Evolutionary conservation across 306 rosid species (phyloP), one percentile per base, ranked within the genome.

Genomic region (Argentina anserina): DNA sequence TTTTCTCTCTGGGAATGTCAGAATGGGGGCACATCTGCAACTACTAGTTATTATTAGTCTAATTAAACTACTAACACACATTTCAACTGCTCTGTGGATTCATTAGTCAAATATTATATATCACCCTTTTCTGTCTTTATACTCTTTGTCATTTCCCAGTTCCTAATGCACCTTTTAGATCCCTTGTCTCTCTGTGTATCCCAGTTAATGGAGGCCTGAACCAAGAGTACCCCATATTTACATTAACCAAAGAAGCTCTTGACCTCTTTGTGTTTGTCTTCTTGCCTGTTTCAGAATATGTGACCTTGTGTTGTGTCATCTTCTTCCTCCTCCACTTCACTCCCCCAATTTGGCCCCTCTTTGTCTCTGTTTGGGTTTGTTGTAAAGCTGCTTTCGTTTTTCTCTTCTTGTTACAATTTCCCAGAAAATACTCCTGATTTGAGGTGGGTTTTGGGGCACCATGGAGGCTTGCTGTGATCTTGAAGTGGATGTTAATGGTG

Each of bases 401-500:
- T 37, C 34, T 34, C 75, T 49, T 56, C 76, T 73, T 56, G 34
- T 71, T 74, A 34, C 79, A 59, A 73, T 39, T 75, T 65, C 71
- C 76, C 65, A 67, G 53, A 70, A 20, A 69, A 67, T 55, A 50
- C 64, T 62, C 78, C 75, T 72, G 70, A 17, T 79, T 77, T 78
- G 78, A 75, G 69, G 77, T 73, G 80, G 71, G 50, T 73, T 76
- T 76, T 47, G 23, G n/a, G 37, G 76, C 37, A 34, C 41, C 25
- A 91, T 94, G 97, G 97, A 88, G 65, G 58, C 61, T 76, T 82
- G 67, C 81, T 86, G 93, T 81, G 84, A 91, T 76, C 97, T 94
- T 83, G 85, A 91, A 88, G 96, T 94, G 33, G 99, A 91, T 80
- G 92, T 94, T 71, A 89, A 94, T 81, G 96, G 97, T 55, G 93